A percentile compares a stretch with the other conserved stretches of the same genome.
Conservation (phyloP, 805 yeast species). For the Hagleromyces aurorensis region DNA sequence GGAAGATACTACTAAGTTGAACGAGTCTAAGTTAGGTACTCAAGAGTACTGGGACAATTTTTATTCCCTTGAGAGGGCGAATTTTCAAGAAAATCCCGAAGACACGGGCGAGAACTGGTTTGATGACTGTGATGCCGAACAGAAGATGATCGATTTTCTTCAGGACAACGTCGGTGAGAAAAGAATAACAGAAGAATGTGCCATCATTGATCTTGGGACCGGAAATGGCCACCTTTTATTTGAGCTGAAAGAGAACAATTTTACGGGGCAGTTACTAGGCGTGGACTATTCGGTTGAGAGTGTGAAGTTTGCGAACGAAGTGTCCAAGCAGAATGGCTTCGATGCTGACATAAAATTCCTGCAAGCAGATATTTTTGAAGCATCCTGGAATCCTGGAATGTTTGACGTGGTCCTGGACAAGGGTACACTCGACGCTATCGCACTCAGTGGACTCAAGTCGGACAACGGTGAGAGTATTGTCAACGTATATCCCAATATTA, state of each 20-base stretch:
- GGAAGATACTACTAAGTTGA: slow-evolving; percentile 43
- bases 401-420: slow-evolving; percentile 83
- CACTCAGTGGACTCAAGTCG: slow-evolving; percentile 57
- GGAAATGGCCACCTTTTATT: slow-evolving; percentile 92
- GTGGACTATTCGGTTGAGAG: slow-evolving; percentile 82
- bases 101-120: slow-evolving; percentile 98
- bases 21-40: slow-evolving; percentile 80
- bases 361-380: slow-evolving; percentile 60
- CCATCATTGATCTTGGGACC: slow-evolving; percentile 79
- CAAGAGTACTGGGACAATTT: slow-evolving; percentile 88
- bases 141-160: slow-evolving; percentile 68
- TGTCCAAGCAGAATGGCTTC: slow-evolving; percentile 39
- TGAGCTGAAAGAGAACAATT: slow-evolving; percentile 56
- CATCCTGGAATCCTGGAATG: slow-evolving; percentile 31
- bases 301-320: slow-evolving; percentile 60
- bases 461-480: slow-evolving; percentile 40
- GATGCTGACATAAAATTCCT: slow-evolving; percentile 41
- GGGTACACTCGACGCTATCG: slow-evolving; percentile 96
- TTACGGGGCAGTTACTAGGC: slow-evolving; percentile 55
- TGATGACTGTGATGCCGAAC: slow-evolving; percentile 89
- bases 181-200: slow-evolving; percentile 27
- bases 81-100: slow-evolving; percentile 63
- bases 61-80: slow-evolving; percentile 61
- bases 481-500: slow-evolving; percentile 55
- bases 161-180: slow-evolving; percentile 39